A percentile compares a stretch with the other conserved stretches of the same genome.
Conservation (phyloP, 2,329 filamentous ascomycete species). For the Niveomyces coronatus region DNA sequence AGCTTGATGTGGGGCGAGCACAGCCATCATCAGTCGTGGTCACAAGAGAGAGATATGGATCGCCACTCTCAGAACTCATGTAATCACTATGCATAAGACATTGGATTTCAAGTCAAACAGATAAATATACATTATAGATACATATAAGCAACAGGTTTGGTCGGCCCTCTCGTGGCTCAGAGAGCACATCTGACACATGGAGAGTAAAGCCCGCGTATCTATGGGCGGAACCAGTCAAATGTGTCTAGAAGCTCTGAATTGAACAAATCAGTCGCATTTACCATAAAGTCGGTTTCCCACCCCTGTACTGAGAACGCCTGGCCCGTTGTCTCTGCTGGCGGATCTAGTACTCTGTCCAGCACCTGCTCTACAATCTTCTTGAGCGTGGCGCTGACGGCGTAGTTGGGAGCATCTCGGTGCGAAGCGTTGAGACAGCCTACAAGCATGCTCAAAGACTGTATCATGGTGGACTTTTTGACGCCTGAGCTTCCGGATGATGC, state of each 20-base stretch:
- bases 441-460: constrained; percentile 39
- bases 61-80: too few species aligned
- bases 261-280: constrained; percentile 23
- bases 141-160: too few species aligned
- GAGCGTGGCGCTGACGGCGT: constrained; percentile 32
- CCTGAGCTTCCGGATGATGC: constrained; percentile 15
- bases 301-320: constrained; percentile 4
- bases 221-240: constrained; percentile 34
- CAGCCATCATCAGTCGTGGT: too few species aligned
- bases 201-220: not conserved
- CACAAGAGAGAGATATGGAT: too few species aligned
- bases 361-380: constrained; percentile 37
- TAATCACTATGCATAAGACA: too few species aligned
- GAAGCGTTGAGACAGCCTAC: constrained; percentile 41
- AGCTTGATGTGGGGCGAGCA: too few species aligned
- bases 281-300: constrained; percentile 19
- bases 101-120: too few species aligned
- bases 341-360: constrained; percentile 36
- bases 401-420: constrained; percentile 34
- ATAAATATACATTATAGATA: too few species aligned
- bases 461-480: constrained; percentile 33
- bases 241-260: constrained; percentile 40
- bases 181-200: too few species aligned
- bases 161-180: too few species aligned
- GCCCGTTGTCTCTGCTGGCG: constrained; percentile 13